A percentile compares a stretch with the other conserved stretches of the same genome.
Conservation (phyloP, 768 basidiomycete species). For the Austroboletus eburneus region DNA sequence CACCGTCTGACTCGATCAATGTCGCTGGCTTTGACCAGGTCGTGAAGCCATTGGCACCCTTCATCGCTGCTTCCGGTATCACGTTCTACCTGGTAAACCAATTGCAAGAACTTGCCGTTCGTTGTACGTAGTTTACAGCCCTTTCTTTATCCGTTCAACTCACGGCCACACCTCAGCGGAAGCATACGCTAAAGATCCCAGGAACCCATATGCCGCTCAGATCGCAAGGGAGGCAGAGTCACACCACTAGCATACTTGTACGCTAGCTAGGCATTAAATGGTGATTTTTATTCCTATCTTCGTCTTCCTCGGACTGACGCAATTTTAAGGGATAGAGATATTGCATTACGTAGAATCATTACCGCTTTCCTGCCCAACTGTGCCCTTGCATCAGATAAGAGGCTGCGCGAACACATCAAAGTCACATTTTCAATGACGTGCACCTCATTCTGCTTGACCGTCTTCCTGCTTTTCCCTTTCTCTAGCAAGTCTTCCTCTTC, state of each 20-base stretch:
- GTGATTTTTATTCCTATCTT: not conserved
- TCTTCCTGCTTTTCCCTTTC: constrained; percentile 46
- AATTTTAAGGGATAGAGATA: constrained; percentile 10
- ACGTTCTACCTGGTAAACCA: constrained; percentile 65
- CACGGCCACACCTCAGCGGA: constrained; percentile 42
- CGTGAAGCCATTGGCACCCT: constrained; percentile 74
- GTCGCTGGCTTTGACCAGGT: constrained; percentile 40
- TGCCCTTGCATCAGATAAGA: no score
- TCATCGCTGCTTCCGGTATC: constrained; percentile 60
- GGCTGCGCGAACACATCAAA: no score
- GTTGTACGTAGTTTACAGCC: constrained; percentile 49
- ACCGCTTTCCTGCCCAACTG: not conserved
- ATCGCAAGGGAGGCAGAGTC: constrained; percentile 60
- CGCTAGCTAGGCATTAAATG: constrained; percentile 4
- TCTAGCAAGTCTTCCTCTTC: constrained; percentile 68
- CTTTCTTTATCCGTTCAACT: not conserved
- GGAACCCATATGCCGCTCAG: constrained; percentile 78
- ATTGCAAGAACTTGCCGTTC: constrained; percentile 64
- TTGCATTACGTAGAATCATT: constrained; percentile 16
- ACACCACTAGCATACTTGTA: constrained; percentile 31
- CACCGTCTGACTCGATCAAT: no score
- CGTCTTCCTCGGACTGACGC: not conserved
- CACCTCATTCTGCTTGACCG: not conserved
- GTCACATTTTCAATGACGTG: no score
- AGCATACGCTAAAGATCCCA: constrained; percentile 67